Evolutionary conservation across 441 rosid species (phyloP).

Genomic region (Adansonia rubrostipa): DNA sequence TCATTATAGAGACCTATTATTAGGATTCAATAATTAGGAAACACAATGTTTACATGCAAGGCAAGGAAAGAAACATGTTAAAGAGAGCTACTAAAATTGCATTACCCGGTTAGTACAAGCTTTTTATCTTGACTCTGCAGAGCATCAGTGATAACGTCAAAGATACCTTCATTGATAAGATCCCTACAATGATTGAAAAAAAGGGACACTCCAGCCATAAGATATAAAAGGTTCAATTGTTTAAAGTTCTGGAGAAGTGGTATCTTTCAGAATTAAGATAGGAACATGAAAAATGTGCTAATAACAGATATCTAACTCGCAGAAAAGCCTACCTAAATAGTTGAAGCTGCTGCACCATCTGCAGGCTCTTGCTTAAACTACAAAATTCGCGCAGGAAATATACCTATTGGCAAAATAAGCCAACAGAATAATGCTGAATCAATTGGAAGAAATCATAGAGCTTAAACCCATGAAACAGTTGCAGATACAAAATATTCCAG

Average conservation of each 20-base stretch:
- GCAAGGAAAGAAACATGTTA: constrained; percentile 13
- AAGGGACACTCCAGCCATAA: neutral
- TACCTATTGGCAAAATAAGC: constrained; percentile 57
- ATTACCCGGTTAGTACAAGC: constrained; percentile 94
- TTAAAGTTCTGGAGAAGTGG: neutral
- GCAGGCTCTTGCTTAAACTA: constrained; percentile 94
- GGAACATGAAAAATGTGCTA: neutral
- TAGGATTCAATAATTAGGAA: constrained; percentile 37
- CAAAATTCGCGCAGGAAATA: constrained; percentile 96
- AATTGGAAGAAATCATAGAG: neutral
- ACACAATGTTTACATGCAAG: constrained; percentile 10
- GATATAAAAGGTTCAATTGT: neutral
- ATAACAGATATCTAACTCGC: constrained; percentile 29
- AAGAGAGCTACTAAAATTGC: constrained; percentile 28
- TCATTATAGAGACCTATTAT: constrained; percentile 52
- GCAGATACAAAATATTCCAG: neutral
- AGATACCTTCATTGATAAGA: constrained; percentile 85
- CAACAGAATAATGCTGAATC: constrained; percentile 27
- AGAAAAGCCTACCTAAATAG: constrained; percentile 72
- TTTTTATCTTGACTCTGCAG: constrained; percentile 88
- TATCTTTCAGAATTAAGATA: constrained; percentile 15
- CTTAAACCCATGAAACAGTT: neutral
- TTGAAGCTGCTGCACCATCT: constrained; percentile 93
- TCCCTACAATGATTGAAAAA: constrained; percentile 61
- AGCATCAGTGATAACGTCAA: constrained; percentile 79